These are phyloP conservation scores for Torulaspora franciscae DNA, from an alignment of 805 yeast genomes.

Conservation along the genomic window DNA sequence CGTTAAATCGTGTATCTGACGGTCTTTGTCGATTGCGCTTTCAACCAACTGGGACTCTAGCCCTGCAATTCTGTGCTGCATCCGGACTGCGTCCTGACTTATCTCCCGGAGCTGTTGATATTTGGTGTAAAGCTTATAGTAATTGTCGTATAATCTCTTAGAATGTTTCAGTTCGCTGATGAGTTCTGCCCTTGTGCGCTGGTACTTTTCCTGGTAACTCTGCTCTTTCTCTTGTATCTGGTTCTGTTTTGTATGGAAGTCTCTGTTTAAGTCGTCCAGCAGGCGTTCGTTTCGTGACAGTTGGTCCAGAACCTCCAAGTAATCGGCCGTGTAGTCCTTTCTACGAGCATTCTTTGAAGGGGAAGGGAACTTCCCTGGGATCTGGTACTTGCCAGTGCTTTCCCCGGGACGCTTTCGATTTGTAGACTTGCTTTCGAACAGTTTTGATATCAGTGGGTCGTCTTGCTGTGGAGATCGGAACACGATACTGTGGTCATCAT, in stretches of 20 bases:
- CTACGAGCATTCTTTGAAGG: conserved; percentile 11
- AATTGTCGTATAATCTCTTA: conserved; percentile 36
- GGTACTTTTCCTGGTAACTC: conserved; percentile 24
- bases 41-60: conserved; percentile 28
- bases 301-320: conserved; percentile 22
- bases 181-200: conserved; percentile 30
- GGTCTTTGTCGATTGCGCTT: conserved; percentile 24
- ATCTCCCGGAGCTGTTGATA: conserved; percentile 28
- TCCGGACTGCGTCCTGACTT: conserved; percentile 9
- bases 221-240: conserved; percentile 11
- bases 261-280: conserved; percentile 18
- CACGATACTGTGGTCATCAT: conserved; percentile 12
- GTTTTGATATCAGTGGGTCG: conserved; percentile 25
- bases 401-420: neutral
- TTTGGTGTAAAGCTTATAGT: conserved; percentile 31
- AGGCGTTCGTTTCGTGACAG: conserved; percentile 28
- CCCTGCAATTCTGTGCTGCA: conserved; percentile 18
- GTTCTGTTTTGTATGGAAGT: conserved; percentile 12
- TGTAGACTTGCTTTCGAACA: conserved; percentile 15
- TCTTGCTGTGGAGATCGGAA: conserved; percentile 20
- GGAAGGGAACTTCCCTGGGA: conserved; percentile 35
- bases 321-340: conserved; percentile 20
- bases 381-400: neutral
- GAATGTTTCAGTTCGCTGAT: conserved; percentile 34
- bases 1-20: conserved; percentile 29